These are phyloP conservation scores for Epichloe sylvatica DNA, from an alignment of 2,329 filamentous ascomycete species.

Conservation along the genomic window DNA sequence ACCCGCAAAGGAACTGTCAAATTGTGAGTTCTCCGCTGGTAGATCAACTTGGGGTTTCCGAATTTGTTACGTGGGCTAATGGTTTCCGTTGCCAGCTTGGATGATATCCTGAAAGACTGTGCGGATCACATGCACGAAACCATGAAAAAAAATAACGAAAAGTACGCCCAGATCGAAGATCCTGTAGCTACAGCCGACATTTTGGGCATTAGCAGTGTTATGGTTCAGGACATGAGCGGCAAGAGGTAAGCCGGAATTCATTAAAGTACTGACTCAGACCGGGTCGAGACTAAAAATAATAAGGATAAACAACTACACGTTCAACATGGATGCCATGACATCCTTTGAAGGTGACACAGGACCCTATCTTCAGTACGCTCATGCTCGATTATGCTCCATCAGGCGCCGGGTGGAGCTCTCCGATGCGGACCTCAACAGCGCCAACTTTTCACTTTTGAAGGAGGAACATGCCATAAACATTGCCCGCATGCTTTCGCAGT, in stretches of 20 bases:
- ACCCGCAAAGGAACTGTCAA: slow-evolving; percentile 62
- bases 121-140: slow-evolving; percentile 95
- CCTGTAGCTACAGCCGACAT: slow-evolving; percentile 72
- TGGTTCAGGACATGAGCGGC: slow-evolving; percentile 96
- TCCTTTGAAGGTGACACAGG: slow-evolving; percentile 78
- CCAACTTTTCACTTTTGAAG: slow-evolving; percentile 53
- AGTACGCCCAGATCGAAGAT: slow-evolving; percentile 81
- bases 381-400: slow-evolving; percentile 56
- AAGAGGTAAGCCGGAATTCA: slow-evolving; percentile 51
- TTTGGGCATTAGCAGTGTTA: slow-evolving; percentile 84
- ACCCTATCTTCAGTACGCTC: slow-evolving; percentile 72
- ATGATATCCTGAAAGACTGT: slow-evolving; percentile 39
- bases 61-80: neutral
- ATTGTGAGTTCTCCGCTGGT: slow-evolving; percentile 26
- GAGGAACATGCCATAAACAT: slow-evolving; percentile 62
- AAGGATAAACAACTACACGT: slow-evolving; percentile 51
- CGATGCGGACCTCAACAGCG: slow-evolving; percentile 43
- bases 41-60: slow-evolving; percentile 3
- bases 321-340: slow-evolving; percentile 71
- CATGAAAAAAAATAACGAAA: slow-evolving; percentile 82
- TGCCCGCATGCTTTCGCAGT: slow-evolving; percentile 64
- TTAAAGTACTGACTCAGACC: neutral
- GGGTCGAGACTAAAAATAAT: neutral
- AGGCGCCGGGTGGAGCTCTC: slow-evolving; percentile 40
- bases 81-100: neutral